Conservation (phyloP, 139 green algal species). For the Mesotaenium endlicherianum region DNA sequence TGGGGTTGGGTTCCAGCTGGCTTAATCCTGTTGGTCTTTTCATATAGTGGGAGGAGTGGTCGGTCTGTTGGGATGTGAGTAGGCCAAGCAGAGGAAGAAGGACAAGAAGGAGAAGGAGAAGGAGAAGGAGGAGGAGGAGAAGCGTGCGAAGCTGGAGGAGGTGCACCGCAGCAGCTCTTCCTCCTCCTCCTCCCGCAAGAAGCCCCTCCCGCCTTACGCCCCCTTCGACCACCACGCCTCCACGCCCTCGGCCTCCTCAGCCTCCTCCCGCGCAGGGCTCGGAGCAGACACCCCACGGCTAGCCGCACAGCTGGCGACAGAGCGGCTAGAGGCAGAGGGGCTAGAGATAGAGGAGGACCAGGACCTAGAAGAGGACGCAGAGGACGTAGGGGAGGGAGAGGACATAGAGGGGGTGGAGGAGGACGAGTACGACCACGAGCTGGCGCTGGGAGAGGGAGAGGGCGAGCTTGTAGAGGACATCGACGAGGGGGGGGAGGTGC, state of each 20-base stretch:
- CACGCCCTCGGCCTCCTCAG: too few relatives aligned
- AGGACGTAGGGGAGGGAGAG: slow-evolving; percentile 48
- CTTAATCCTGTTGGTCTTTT: not conserved
- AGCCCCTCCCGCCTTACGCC: too few relatives aligned
- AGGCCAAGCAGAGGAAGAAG: slow-evolving; percentile 59
- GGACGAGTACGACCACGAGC: not conserved
- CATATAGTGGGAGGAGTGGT: not conserved
- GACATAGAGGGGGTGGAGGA: slow-evolving; percentile 13
- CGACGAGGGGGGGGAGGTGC: not conserved
- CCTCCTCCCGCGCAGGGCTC: too few relatives aligned
- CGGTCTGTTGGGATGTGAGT: not conserved
- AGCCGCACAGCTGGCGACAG: too few relatives aligned
- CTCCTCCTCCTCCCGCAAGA: too few relatives aligned
- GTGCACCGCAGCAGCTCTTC: too few relatives aligned
- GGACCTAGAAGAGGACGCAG: slow-evolving; percentile 24
- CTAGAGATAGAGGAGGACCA: too few relatives aligned
- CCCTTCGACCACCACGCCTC: too few relatives aligned
- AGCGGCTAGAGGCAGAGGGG: too few relatives aligned
- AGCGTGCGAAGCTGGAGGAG: slow-evolving; percentile 43
- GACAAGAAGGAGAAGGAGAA: slow-evolving; percentile 60
- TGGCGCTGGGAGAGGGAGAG: not conserved
- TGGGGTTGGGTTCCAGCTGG: not conserved
- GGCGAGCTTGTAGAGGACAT: not conserved
- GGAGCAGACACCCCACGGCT: too few relatives aligned
- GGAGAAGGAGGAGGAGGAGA: slow-evolving; percentile 24